phyloP scores from a whole-genome alignment of 106 monocot genomes.

The Apostasia ramifera region DNA sequence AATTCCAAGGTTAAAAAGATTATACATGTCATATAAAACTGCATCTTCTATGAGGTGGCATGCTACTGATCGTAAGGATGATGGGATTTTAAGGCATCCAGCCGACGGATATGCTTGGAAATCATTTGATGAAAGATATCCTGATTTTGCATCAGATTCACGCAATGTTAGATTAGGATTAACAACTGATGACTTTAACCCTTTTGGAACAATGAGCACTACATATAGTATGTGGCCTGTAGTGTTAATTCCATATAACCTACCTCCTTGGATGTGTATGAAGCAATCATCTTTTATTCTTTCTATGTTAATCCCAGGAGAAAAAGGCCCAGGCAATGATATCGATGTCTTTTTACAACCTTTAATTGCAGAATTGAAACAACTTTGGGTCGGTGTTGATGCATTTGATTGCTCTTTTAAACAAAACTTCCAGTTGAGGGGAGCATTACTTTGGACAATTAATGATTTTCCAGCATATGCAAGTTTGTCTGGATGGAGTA shows the following conservation, averaged over 20 bases:
- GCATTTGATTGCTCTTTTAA: background rate
- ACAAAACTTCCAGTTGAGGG: background rate
- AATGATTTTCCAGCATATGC: background rate
- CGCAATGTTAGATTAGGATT: background rate
- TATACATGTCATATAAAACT: background rate
- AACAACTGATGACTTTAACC: constrained; percentile 1
- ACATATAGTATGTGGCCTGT: background rate
- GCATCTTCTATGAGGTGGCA: background rate
- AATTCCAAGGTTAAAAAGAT: background rate
- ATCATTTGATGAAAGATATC: background rate
- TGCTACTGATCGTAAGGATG: background rate
- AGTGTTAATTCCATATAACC: background rate
- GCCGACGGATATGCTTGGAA: background rate
- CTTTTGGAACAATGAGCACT: background rate
- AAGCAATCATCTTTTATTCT: background rate
- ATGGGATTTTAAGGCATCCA: too few species aligned
- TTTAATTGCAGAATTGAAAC: background rate
- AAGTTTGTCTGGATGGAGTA: too few species aligned
- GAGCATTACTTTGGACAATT: background rate
- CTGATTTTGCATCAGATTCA: background rate
- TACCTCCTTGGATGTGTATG: background rate
- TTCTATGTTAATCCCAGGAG: background rate
- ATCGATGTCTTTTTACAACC: background rate
- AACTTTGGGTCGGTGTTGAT: background rate
- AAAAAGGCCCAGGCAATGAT: background rate